Percentiles rank a stretch among this genome's conserved stretches.
Conservation (phyloP, 1,284 basidiomycete species). For the Boletellus deceptivus region DNA sequence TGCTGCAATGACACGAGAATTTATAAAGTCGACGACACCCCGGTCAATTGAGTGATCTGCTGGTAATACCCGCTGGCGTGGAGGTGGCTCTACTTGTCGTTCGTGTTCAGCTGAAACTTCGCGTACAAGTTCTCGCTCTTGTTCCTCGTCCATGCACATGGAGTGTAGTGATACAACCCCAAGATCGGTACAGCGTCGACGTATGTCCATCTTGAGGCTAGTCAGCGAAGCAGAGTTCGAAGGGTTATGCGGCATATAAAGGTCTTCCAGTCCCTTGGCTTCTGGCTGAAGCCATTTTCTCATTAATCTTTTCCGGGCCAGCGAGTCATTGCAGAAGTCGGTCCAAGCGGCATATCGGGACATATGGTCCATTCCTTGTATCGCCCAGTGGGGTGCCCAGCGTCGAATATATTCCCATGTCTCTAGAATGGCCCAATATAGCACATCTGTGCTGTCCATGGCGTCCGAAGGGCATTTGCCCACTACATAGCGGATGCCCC, state of each 20-base stretch:
- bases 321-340: slow-evolving; percentile 6
- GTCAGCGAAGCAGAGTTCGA: background rate
- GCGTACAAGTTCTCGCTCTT: slow-evolving; percentile 42
- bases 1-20: slow-evolving; percentile 13
- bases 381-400: slow-evolving; percentile 41
- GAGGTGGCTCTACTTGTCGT: slow-evolving; percentile 31
- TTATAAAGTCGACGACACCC: slow-evolving; percentile 19
- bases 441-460: slow-evolving; percentile 11
- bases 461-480: background rate
- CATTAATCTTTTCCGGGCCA: slow-evolving; percentile 12
- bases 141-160: slow-evolving; percentile 41
- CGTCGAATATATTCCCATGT: slow-evolving; percentile 28
- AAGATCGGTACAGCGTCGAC: slow-evolving; percentile 27
- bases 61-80: slow-evolving; percentile 10
- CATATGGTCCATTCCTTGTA: slow-evolving; percentile 43
- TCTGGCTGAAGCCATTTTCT: slow-evolving; percentile 37
- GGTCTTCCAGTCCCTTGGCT: slow-evolving; percentile 32
- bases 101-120: no score
- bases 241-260: slow-evolving; percentile 24
- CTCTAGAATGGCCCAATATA: background rate
- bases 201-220: slow-evolving; percentile 24
- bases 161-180: slow-evolving; percentile 19
- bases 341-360: slow-evolving; percentile 34
- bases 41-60: slow-evolving; percentile 18
- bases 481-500: slow-evolving; percentile 33